These are phyloP conservation scores for Aspergillus incahuasiensis DNA, from an alignment of 495 filamentous ascomycete genomes.

Conservation along the genomic window DNA sequence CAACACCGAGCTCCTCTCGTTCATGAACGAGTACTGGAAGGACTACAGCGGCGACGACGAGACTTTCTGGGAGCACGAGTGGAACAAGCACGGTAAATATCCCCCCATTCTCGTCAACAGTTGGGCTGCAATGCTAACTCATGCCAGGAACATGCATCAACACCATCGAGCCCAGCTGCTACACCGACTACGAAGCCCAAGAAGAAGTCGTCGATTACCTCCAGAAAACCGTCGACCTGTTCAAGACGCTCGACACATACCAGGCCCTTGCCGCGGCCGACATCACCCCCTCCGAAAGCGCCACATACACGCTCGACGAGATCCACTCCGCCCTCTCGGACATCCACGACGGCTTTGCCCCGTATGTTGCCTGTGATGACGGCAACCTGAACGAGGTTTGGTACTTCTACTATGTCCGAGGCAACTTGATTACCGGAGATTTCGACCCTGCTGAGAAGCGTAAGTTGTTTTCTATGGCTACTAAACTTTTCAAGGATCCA, in stretches of 20 bases:
- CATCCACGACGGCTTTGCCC: conserved; percentile 52
- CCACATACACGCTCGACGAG: conserved; percentile 57
- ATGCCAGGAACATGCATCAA: conserved; percentile 46
- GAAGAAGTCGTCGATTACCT: conserved; percentile 59
- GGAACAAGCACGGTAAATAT: conserved; percentile 63
- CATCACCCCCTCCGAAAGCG: conserved; percentile 54
- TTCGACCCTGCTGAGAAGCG: conserved; percentile 55
- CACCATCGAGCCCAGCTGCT: conserved; percentile 67
- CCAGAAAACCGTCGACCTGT: conserved; percentile 52
- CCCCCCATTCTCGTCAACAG: not conserved
- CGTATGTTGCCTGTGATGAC: conserved; percentile 58
- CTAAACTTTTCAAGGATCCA: not conserved
- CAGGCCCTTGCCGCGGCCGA: conserved; percentile 55
- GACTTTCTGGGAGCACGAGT: conserved; percentile 75
- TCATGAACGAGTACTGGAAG: conserved; percentile 71
- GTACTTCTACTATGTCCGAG: conserved; percentile 74
- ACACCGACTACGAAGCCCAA: conserved; percentile 54
- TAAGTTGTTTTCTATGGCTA: conserved; percentile 22
- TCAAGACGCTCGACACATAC: conserved; percentile 60
- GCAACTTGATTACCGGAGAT: conserved; percentile 62
- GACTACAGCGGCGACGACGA: conserved; percentile 42
- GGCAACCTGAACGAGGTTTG: conserved; percentile 62
- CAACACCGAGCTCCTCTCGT: conserved; percentile 53
- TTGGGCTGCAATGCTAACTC: not conserved
- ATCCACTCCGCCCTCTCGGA: conserved; percentile 56